A percentile compares a stretch with the other conserved stretches of the same genome.
These are phyloP conservation scores for Chiua virens DNA, from an alignment of 768 basidiomycete genomes.

Conservation along the genomic window DNA sequence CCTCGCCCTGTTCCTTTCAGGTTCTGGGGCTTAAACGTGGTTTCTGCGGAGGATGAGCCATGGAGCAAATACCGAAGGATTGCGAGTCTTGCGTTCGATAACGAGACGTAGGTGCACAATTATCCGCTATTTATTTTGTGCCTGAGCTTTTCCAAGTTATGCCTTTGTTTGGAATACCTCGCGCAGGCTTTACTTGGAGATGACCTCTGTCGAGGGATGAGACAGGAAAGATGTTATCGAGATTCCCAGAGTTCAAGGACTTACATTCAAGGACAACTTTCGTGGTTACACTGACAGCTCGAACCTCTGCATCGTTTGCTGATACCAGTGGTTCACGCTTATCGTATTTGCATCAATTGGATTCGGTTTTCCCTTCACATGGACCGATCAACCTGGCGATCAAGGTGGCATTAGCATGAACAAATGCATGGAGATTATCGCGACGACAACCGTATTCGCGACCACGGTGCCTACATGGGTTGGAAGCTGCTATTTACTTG, in stretches of 20 bases:
- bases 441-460: conserved; percentile 8
- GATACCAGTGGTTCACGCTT: conserved; percentile 5
- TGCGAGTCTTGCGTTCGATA: conserved; percentile 20
- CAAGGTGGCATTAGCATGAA: conserved; percentile 17
- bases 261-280: no score
- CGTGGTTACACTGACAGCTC: no score
- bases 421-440: conserved; percentile 19
- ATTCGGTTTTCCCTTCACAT: conserved; percentile 23
- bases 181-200: conserved; percentile 18
- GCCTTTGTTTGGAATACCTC: conserved; percentile 22
- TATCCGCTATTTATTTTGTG: background rate
- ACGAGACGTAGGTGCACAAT: conserved; percentile 18
- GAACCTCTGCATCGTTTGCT: no score
- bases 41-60: conserved; percentile 5
- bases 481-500: conserved; percentile 17
- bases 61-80: conserved; percentile 24
- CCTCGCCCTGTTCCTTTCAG: conserved; percentile 1
- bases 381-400: conserved; percentile 13
- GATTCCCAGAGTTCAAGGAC: conserved; percentile 8
- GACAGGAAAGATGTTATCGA: conserved; percentile 13
- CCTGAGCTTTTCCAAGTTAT: conserved; percentile 12
- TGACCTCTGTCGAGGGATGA: conserved; percentile 19
- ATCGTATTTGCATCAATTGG: conserved; percentile 20
- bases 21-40: conserved; percentile 16
- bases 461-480: no score